These are phyloP conservation scores for Pterothamnion heteromorphum DNA, from an alignment of 31 red algal species.

Conservation along the genomic window DNA sequence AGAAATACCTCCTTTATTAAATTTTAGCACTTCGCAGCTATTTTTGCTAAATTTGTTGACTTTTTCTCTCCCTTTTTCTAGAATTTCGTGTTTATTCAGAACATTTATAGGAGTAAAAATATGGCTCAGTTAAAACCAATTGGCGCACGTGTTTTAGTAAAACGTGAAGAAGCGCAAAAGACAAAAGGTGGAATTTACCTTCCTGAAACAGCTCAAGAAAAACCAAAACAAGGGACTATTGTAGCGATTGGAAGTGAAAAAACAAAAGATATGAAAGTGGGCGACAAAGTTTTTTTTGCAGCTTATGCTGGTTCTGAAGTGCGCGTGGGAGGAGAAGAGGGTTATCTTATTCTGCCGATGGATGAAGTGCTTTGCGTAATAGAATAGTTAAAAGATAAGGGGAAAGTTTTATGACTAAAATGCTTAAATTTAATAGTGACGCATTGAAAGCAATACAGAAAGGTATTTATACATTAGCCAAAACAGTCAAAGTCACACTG, in stretches of 20 bases:
- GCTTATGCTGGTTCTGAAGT: constrained; percentile 77
- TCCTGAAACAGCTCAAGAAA: constrained; percentile 54
- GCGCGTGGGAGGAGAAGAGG: constrained; percentile 74
- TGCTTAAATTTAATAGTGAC: constrained; percentile 75
- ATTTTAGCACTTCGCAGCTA: no score
- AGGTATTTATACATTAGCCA: constrained; percentile 59
- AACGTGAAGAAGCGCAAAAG: constrained; percentile 59
- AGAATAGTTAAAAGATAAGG: no score
- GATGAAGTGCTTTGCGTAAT: constrained; percentile 56
- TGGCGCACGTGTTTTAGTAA: constrained; percentile 74
- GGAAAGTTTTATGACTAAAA: no score
- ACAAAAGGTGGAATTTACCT: constrained; percentile 73
- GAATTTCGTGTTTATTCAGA: no score
- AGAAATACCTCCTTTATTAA: no score
- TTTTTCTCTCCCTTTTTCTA: no score
- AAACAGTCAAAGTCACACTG: constrained; percentile 70
- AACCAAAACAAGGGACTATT: constrained; percentile 68
- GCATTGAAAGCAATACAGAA: constrained; percentile 63
- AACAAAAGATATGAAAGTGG: constrained; percentile 75
- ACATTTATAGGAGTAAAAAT: no score
- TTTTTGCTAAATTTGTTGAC: no score
- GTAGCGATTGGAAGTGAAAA: constrained; percentile 77
- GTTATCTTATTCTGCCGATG: constrained; percentile 70
- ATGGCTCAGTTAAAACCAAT: no score
- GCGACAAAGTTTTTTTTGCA: constrained; percentile 79